Conservation (phyloP, 768 basidiomycete species). For the Nidula microcarpa region DNA sequence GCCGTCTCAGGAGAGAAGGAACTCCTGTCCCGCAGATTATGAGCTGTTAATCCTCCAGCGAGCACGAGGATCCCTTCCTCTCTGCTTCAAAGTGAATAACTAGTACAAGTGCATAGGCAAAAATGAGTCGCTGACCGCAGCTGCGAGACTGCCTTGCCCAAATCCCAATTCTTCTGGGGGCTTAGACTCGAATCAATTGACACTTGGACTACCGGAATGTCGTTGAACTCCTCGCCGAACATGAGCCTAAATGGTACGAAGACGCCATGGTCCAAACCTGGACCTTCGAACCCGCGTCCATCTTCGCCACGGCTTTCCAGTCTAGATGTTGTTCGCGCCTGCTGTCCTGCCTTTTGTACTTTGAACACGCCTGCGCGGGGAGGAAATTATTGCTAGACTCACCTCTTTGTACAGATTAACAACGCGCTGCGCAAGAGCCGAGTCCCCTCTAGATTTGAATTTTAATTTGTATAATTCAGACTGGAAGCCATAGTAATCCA, state of each 20-base stretch:
- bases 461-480: conserved; percentile 55
- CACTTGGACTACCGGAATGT: conserved; percentile 69
- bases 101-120: conserved; percentile 6
- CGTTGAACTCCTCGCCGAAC: conserved; percentile 64
- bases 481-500: conserved; percentile 74
- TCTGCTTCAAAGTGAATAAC: conserved; percentile 27
- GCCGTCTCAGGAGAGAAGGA: conserved; percentile 50
- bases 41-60: conserved; percentile 67
- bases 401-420: conserved; percentile 60
- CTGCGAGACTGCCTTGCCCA: conserved; percentile 57
- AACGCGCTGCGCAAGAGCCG: conserved; percentile 50
- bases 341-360: conserved; percentile 42
- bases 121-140: conserved; percentile 41
- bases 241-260: conserved; percentile 78
- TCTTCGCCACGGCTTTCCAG: conserved; percentile 60
- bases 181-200: conserved; percentile 60
- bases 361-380: not conserved
- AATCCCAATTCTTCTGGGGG: conserved; percentile 59
- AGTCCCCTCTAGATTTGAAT: conserved; percentile 67
- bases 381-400: not conserved
- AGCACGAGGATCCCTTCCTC: conserved; percentile 65
- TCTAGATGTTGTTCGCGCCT: conserved; percentile 44
- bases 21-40: conserved; percentile 57
- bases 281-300: conserved; percentile 59
- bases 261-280: conserved; percentile 77